Conservation (phyloP, 2,329 filamentous ascomycete genomes). For the Talaromyces rugulosus region DNA sequence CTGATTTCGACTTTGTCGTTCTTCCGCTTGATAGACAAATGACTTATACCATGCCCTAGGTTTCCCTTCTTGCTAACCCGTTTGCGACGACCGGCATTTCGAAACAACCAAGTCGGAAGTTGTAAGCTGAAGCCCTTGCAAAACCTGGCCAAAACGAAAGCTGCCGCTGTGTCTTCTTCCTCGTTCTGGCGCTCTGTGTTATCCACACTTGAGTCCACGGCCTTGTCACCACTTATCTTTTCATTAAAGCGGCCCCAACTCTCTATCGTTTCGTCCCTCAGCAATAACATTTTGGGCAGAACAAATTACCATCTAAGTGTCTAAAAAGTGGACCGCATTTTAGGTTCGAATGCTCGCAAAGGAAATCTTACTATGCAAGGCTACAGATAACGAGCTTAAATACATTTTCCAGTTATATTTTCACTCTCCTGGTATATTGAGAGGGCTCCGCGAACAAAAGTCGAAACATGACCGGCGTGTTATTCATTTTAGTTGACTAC, state of each 20-base stretch:
- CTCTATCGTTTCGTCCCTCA: not conserved
- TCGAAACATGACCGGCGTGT: not conserved
- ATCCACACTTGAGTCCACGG: not conserved
- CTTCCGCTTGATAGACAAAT: not conserved
- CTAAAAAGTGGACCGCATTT: not conserved
- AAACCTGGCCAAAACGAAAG: no score
- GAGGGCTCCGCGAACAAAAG: not conserved
- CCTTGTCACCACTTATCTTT: not conserved
- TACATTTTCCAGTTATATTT: not conserved
- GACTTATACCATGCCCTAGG: not conserved
- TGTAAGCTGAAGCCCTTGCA: not conserved
- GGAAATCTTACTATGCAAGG: not conserved
- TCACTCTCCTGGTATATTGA: not conserved
- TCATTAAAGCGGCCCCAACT: not conserved
- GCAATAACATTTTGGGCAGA: not conserved
- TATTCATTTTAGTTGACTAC: not conserved
- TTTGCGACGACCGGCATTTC: not conserved
- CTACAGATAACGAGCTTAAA: not conserved
- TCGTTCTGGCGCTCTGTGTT: not conserved
- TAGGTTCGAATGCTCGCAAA: not conserved
- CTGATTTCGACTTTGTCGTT: not conserved
- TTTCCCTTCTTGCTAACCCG: not conserved
- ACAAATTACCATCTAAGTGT: not conserved
- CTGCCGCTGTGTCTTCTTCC: not conserved
- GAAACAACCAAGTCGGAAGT: not conserved